Conservation (phyloP, 1,139 yeast genomes). For the Yamadazyma sp. region DNA sequence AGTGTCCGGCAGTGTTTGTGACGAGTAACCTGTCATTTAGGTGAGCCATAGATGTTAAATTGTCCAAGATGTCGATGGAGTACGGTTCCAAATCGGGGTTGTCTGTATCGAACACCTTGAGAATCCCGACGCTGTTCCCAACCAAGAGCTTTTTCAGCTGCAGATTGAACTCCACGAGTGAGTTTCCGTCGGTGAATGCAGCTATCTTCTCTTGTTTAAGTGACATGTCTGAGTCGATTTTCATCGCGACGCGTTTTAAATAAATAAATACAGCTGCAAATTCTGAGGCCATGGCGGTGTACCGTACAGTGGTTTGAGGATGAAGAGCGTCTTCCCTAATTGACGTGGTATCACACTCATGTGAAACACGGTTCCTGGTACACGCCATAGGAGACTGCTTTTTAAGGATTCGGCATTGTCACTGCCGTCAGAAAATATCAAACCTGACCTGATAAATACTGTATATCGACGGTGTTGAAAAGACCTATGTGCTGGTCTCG, state of each 20-base stretch:
- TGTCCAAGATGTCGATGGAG: conserved; percentile 50
- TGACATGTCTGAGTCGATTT: conserved; percentile 1
- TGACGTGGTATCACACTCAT: no score
- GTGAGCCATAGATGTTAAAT: conserved; percentile 33
- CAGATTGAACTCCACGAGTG: conserved; percentile 38
- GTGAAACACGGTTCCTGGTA: no score
- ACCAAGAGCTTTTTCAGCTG: conserved; percentile 40
- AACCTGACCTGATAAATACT: no score
- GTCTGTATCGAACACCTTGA: conserved; percentile 47
- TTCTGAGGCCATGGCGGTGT: no score
- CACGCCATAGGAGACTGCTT: no score
- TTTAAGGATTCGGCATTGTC: no score
- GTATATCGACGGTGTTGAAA: no score
- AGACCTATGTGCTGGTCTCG: no score
- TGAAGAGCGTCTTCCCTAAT: no score
- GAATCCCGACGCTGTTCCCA: conserved; percentile 50
- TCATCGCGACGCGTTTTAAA: conserved; percentile 5
- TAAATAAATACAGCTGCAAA: no score
- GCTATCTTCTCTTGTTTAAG: conserved; percentile 24
- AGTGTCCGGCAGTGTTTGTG: conserved; percentile 36
- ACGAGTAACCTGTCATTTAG: conserved; percentile 24
- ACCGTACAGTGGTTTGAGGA: no score
- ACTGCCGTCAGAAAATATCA: no score
- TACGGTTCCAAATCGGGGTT: conserved; percentile 55
- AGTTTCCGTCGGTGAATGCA: conserved; percentile 49